These are phyloP conservation scores for Stachybotrys echinatus DNA, from an alignment of 2,329 filamentous ascomycete genomes.

Conservation along the genomic window DNA sequence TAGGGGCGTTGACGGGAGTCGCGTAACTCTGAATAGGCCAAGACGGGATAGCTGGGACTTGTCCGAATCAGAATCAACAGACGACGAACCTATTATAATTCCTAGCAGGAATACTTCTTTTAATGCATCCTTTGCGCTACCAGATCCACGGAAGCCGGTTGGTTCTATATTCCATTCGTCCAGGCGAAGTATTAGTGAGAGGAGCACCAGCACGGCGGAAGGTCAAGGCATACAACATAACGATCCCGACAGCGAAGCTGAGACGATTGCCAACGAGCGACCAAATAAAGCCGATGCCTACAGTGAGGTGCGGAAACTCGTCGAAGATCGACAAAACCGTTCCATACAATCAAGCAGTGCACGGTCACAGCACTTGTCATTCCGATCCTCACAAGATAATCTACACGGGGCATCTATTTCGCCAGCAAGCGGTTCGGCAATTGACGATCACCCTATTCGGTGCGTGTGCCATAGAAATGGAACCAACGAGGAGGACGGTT, in stretches of 20 bases:
- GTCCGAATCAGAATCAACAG: constrained; percentile 49
- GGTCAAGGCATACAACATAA: constrained; percentile 27
- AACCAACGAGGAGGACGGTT: constrained; percentile 41
- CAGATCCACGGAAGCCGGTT: constrained; percentile 45
- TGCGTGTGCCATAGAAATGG: constrained; percentile 50
- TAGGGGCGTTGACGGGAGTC: constrained; percentile 12
- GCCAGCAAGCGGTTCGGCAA: constrained; percentile 29
- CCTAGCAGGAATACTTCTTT: constrained; percentile 54
- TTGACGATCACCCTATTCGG: constrained; percentile 40
- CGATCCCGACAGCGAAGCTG: constrained; percentile 52
- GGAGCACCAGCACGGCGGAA: constrained; percentile 36
- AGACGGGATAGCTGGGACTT: constrained; percentile 35
- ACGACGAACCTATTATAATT: constrained; percentile 61
- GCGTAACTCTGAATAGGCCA: constrained; percentile 21
- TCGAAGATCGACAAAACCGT: constrained; percentile 44
- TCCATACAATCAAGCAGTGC: constrained; percentile 21
- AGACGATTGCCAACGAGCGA: constrained; percentile 49
- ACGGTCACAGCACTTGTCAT: constrained; percentile 28
- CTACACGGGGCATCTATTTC: not conserved
- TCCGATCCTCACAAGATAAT: not conserved
- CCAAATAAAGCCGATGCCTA: constrained; percentile 49
- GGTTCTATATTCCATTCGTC: constrained; percentile 42
- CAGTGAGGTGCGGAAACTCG: constrained; percentile 54
- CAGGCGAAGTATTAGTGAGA: constrained; percentile 43
- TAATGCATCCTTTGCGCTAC: constrained; percentile 48